Base-by-base conservation (phyloP, 306 rosid genomes). In the Hylodesmum podocarpum region DNA sequence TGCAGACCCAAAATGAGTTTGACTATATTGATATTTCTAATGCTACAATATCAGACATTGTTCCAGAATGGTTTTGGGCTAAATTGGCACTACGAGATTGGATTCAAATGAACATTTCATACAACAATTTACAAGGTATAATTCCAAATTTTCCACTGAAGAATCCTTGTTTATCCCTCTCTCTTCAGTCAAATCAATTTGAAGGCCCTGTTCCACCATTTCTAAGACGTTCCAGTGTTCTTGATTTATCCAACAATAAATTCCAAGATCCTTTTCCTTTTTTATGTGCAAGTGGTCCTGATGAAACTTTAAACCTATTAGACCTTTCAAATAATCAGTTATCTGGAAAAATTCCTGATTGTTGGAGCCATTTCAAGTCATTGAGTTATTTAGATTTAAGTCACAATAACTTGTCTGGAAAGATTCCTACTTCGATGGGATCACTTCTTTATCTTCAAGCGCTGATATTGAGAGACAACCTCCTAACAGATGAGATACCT, bases 51-150 rank as follows among this genome's bases (percentile, higher is more conserved):
- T 28, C 24, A 7, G 79, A 40, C 15, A 6, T 6, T 0, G 27
- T 64, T 51, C 74, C 83, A 5, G 1, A 28, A 2, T 71, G 83
- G 79, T 72, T 80, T 51, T 59, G 83, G 83, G 24, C 1, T 3
- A 15, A 28, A 22, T 0, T 53, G 3, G 43, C 14, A 3, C 0
- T 13, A 0, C 1, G 9, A 1, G 0, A 0, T 0, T 1, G 0
- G 0, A 1, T 57, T 0, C 1, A 0, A 2, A 21, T 80, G 1
- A 0, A 71, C 28, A 43, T 80, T 14, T 59, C 66, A 6, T 29
- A 2, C 14, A 59, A 59, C 40, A 29, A 59, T 15, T 13, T 59
- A 6, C 0, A 1, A 1, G 83, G 83, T 6, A 36, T n/a, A 2
- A 24, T 79, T 11, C 78, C 83, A 36, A 49, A 49, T 14, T 14